Conservation (phyloP, 2,329 filamentous ascomycete genomes). For the Hypoxylon sp. region DNA sequence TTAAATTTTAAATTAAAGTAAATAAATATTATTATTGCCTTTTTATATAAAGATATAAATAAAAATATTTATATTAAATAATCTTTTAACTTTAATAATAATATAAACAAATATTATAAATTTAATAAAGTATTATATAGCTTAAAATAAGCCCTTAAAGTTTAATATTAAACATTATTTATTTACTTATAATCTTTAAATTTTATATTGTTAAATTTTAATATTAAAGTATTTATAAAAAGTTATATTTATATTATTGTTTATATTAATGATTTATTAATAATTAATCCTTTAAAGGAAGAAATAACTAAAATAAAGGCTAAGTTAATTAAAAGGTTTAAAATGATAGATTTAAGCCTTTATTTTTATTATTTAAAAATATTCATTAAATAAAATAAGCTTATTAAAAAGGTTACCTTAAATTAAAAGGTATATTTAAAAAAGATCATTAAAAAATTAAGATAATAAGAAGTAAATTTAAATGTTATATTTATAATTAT, state of each 20-base stretch:
- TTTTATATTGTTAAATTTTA: conserved; percentile 21
- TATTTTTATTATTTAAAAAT: conserved; percentile 34
- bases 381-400: conserved; percentile 3
- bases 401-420: conserved; percentile 27
- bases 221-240: conserved; percentile 31
- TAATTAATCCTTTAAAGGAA: conserved; percentile 13
- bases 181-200: conserved; percentile 14
- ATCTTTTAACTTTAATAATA: conserved; percentile 20
- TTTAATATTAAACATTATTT: conserved; percentile 27
- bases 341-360: conserved; percentile 28
- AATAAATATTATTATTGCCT: conserved; percentile 25
- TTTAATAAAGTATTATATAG: conserved; percentile 31
- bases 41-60: conserved; percentile 28
- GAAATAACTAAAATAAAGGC: conserved; percentile 29
- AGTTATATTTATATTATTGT: conserved; percentile 20
- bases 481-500: no score
- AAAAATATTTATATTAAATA: conserved; percentile 31
- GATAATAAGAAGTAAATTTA: conserved; percentile 17
- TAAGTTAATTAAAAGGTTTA: conserved; percentile 22
- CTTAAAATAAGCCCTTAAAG: conserved; percentile 24
- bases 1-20: conserved; percentile 32
- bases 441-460: conserved; percentile 28
- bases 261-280: conserved; percentile 30
- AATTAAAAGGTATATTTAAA: conserved; percentile 30
- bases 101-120: conserved; percentile 23